These are phyloP conservation scores for Physaria fendleri DNA, from an alignment of 345 rosid species.

Conservation along the genomic window DNA sequence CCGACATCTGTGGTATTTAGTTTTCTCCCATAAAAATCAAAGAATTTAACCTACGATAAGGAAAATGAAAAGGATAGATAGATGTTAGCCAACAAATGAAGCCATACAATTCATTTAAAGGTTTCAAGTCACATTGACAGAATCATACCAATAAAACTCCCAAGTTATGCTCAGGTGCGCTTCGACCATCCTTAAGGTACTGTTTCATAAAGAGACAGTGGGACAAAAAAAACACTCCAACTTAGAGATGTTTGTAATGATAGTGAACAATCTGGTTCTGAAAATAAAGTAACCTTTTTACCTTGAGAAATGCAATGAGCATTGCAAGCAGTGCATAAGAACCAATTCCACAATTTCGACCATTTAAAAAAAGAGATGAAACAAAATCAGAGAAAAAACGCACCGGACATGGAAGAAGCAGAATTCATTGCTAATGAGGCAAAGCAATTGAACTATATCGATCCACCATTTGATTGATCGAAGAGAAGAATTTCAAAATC, in stretches of 20 bases:
- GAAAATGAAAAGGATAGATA: constrained; percentile 23
- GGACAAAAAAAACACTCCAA: background rate
- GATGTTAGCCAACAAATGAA: constrained; percentile 6
- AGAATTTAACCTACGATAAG: constrained; percentile 61
- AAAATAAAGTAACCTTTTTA: constrained; percentile 16
- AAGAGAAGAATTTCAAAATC: constrained; percentile 2
- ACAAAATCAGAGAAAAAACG: background rate
- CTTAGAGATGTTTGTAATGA: background rate
- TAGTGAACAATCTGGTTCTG: background rate
- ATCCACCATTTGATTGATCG: constrained; percentile 30
- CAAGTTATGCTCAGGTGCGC: constrained; percentile 65
- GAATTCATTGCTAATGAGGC: constrained; percentile 75
- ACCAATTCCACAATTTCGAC: constrained; percentile 63
- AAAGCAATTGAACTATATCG: constrained; percentile 46
- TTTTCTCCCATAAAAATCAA: constrained; percentile 83
- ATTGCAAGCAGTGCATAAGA: constrained; percentile 90
- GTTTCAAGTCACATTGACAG: background rate
- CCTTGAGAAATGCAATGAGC: constrained; percentile 84
- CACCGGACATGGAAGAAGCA: constrained; percentile 79
- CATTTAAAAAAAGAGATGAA: background rate
- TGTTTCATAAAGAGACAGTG: constrained; percentile 39
- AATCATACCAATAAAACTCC: constrained; percentile 75
- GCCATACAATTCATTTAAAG: background rate
- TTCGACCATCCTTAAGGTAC: constrained; percentile 45
- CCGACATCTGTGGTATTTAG: constrained; percentile 78